phyloP scores from a whole-genome alignment of 306 rosid species.

The Glycyrrhiza uralensis region DNA sequence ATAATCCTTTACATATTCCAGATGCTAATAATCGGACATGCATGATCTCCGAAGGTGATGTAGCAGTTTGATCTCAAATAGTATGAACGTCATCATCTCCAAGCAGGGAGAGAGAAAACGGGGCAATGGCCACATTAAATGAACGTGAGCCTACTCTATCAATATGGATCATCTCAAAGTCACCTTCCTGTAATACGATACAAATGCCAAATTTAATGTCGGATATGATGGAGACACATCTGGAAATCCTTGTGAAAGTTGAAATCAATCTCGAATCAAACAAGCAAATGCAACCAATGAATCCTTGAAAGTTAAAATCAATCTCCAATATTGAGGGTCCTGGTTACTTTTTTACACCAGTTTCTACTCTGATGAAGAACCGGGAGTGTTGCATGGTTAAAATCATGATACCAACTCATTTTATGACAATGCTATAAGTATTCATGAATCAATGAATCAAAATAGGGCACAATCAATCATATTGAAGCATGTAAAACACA shows the following conservation, averaged over 20 bases:
- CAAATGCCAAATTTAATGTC: constrained; percentile 4
- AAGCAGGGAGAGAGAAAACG: constrained; percentile 42
- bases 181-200: constrained; percentile 46
- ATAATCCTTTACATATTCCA: not conserved
- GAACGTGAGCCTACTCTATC: constrained; percentile 37
- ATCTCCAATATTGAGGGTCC: not conserved
- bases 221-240: not conserved
- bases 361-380: not conserved
- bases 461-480: not conserved
- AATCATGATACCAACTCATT: constrained; percentile 8
- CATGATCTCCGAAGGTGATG: constrained; percentile 1
- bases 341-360: not conserved
- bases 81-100: constrained; percentile 39
- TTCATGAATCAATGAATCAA: constrained; percentile 9
- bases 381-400: not conserved
- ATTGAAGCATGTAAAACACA: constrained; percentile 3
- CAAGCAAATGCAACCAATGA: not conserved
- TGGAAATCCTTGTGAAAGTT: constrained; percentile 9
- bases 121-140: constrained; percentile 47
- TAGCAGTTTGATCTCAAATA: constrained; percentile 25
- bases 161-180: constrained; percentile 51
- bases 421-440: not conserved
- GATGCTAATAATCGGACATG: constrained; percentile 5
- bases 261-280: constrained; percentile 6
- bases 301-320: no score